These are phyloP conservation scores for Komagataella kurtzmanii DNA, from an alignment of 805 yeast species.

Conservation along the genomic window DNA sequence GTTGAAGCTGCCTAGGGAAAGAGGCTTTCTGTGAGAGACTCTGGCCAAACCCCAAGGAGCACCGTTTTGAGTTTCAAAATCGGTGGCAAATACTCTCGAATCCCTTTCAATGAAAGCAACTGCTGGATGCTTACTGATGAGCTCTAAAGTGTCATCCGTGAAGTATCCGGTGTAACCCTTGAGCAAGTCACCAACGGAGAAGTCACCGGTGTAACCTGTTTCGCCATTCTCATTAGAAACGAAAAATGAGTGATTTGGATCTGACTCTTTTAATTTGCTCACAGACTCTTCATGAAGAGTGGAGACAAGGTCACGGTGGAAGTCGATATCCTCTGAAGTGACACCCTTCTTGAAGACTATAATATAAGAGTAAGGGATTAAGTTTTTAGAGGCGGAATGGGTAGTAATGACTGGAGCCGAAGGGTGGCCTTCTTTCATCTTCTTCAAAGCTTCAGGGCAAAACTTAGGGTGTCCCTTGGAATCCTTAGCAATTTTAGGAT, in stretches of 20 bases:
- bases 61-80: constrained; percentile 58
- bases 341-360: constrained; percentile 67
- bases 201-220: constrained; percentile 42
- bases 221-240: constrained; percentile 13
- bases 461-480: constrained; percentile 1
- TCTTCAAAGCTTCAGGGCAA: constrained; percentile 8
- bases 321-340: constrained; percentile 33
- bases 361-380: constrained; percentile 69
- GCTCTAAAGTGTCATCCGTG: constrained; percentile 58
- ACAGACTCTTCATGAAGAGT: constrained; percentile 32
- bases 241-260: constrained; percentile 25
- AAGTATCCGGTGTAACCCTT: constrained; percentile 82
- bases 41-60: constrained; percentile 95
- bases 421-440: constrained; percentile 4
- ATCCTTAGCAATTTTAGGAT: constrained; percentile 1
- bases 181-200: constrained; percentile 42
- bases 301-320: constrained; percentile 59
- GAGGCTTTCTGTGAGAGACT: constrained; percentile 68
- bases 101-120: constrained; percentile 60
- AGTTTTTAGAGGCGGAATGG: constrained; percentile 26
- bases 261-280: constrained; percentile 12
- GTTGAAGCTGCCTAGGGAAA: constrained; percentile 56
- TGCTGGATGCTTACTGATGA: constrained; percentile 43
- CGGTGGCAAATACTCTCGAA: constrained; percentile 51
- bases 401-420: constrained; percentile 34